Base-by-base conservation (phyloP, 75 land plant species). In the Selaginella tamariscina region DNA sequence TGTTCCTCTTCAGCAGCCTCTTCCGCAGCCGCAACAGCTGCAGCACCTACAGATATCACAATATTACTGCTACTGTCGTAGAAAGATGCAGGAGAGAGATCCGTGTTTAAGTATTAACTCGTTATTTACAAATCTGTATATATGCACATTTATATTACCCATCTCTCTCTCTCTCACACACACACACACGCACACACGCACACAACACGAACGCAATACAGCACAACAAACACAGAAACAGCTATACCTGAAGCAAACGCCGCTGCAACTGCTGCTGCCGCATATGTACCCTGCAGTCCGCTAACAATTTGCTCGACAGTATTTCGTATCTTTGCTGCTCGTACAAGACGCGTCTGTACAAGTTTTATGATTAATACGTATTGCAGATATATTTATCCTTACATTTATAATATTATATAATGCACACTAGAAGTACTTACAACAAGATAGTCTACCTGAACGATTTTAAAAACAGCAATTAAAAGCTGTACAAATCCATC, bases 251-350 rank as follows among this genome's bases (percentile, higher is more conserved):
- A 73, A 55, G 87, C 80, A 79, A 87, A 82, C 59, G 92, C 88
- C 44, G 84, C 84, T 56, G 96, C 86, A 66, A 82, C 93, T 56
- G 93, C 84, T 65, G 70, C 89, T 56, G 91, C 84, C 56, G 87
- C 90, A 83, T 82, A 88, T 56, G 82, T 84, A 57, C 85, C 95
- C 78, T 89, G 85, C 32, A 86, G 79, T 27, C 86, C 92, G 27
- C 79, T 82, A 79, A 93, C 84, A 54, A 88, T 84, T 85, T 88
- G 85, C 75, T 93, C 98, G 57, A 89, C 83, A n/a, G 86, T 78
- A 59, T 68, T 79, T 68, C 92, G 83, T 39, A 93, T 83, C 70
- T 85, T 89, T 27, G 90, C 87, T 68, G 98, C 95, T 65, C 82
- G 78, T 59, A 83, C 56, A 56, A 93, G 76, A 74, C 88, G 88